These are phyloP conservation scores for Gremmenia infestans DNA, from an alignment of 2,329 filamentous ascomycete species.

Conservation along the genomic window DNA sequence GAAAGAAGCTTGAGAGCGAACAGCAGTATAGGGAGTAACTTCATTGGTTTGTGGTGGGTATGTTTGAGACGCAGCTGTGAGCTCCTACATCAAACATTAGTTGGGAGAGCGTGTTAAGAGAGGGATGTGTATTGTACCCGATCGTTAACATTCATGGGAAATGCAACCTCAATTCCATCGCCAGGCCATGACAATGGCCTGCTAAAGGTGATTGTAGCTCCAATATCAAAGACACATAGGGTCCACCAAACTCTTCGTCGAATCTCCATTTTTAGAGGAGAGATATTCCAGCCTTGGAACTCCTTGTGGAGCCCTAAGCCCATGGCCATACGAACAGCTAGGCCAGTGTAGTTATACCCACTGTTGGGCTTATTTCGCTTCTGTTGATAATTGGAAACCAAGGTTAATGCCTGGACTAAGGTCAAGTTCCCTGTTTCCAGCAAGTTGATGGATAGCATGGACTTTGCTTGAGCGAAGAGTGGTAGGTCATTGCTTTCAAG, in stretches of 20 bases:
- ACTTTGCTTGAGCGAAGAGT: slow-evolving; percentile 13
- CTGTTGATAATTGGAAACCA: slow-evolving; percentile 31
- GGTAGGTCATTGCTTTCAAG: slow-evolving; percentile 8
- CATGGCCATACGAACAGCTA: slow-evolving; percentile 84
- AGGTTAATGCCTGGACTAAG: slow-evolving; percentile 39
- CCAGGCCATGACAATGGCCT: slow-evolving; percentile 14
- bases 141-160: slow-evolving; percentile 16
- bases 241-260: slow-evolving; percentile 16
- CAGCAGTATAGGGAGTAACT: slow-evolving; percentile 37
- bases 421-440: slow-evolving; percentile 42
- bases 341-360: slow-evolving; percentile 70
- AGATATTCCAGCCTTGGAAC: slow-evolving; percentile 14
- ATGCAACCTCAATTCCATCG: slow-evolving; percentile 12
- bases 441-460: slow-evolving; percentile 37
- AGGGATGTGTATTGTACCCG: slow-evolving; percentile 2
- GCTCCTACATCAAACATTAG: background rate
- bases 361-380: slow-evolving; percentile 47
- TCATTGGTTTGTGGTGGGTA: slow-evolving; percentile 35
- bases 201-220: slow-evolving; percentile 18
- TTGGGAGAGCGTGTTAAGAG: background rate
- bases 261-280: slow-evolving; percentile 16
- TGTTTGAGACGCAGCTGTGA: slow-evolving; percentile 32
- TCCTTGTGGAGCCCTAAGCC: slow-evolving; percentile 41
- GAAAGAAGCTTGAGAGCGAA: slow-evolving; percentile 38
- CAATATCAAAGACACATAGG: slow-evolving; percentile 16